A percentile compares a stretch with the other conserved stretches of the same genome.
Conservation (phyloP, 2,329 filamentous ascomycete genomes). For the Pezicula neosporulosa region DNA sequence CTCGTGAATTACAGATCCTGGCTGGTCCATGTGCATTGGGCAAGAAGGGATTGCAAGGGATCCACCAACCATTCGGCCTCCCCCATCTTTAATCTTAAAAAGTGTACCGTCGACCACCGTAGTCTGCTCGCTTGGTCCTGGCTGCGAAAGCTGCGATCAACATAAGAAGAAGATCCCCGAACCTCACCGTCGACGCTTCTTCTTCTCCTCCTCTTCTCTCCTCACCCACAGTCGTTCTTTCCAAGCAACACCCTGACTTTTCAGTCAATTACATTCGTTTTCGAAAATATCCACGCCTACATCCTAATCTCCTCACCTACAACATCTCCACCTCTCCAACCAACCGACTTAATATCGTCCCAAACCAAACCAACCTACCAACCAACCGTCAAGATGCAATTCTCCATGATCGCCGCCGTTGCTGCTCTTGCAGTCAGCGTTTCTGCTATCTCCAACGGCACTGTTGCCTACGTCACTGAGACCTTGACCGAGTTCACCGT, state of each 20-base stretch:
- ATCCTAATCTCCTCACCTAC: conserved; percentile 10
- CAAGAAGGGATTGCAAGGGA: too few relatives aligned
- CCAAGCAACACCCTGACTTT: conserved; percentile 18
- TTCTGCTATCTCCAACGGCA: conserved; percentile 6
- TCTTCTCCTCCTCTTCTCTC: conserved; percentile 7
- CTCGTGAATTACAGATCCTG: too few relatives aligned
- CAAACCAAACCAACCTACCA: conserved; percentile 17
- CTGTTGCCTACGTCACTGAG: conserved; percentile 32
- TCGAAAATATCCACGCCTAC: conserved; percentile 12
- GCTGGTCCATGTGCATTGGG: too few relatives aligned
- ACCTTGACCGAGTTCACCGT: conserved; percentile 38
- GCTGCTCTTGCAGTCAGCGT: conserved; percentile 1
- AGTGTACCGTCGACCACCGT: too few relatives aligned
- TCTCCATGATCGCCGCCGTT: conserved; percentile 18
- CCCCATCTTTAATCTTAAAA: too few relatives aligned
- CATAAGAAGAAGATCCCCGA: conserved; percentile 10
- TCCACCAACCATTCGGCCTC: too few relatives aligned
- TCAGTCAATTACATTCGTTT: conserved; percentile 29
- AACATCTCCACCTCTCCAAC: too few relatives aligned
- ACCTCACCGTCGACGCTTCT: neutral
- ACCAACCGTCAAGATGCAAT: conserved; percentile 18
- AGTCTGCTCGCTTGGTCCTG: too few relatives aligned
- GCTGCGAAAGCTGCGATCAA: too few relatives aligned
- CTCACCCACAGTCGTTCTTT: conserved; percentile 18
- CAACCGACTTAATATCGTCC: conserved; percentile 13